Evolutionary conservation across 2,329 filamentous ascomycete genomes (phyloP).

Genomic region (Pseudopyricularia cyperi): DNA sequence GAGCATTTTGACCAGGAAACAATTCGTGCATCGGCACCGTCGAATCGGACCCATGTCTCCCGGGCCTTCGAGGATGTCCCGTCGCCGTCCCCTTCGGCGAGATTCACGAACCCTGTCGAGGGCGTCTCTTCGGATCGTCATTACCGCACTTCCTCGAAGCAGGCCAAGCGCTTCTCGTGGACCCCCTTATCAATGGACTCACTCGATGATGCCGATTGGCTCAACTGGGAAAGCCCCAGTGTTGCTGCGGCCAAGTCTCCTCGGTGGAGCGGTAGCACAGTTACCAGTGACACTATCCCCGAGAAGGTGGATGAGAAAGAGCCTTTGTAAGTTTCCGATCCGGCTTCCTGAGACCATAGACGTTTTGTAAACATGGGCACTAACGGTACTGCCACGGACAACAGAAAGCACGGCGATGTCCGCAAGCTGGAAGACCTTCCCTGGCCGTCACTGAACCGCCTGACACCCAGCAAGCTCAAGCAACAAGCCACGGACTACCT

Average conservation of each 20-base stretch:
- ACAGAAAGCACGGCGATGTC: neutral
- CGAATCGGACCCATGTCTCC: constrained; percentile 26
- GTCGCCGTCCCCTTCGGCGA: constrained; percentile 10
- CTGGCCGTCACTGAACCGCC: constrained; percentile 54
- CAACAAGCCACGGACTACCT: constrained; percentile 75
- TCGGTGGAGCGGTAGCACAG: constrained; percentile 51
- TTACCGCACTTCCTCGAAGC: constrained; percentile 19
- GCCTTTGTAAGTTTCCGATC: constrained; percentile 29
- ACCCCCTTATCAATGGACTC: constrained; percentile 43
- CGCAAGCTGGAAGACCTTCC: constrained; percentile 40
- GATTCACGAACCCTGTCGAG: constrained; percentile 12
- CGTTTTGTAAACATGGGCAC: neutral
- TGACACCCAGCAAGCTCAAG: constrained; percentile 66
- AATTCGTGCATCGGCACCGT: constrained; percentile 26
- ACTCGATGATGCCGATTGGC: constrained; percentile 50
- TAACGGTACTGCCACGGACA: neutral
- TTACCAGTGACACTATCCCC: constrained; percentile 32
- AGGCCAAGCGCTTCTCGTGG: constrained; percentile 45
- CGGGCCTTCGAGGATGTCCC: constrained; percentile 24
- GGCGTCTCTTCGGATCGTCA: constrained; percentile 7
- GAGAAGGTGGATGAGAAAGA: constrained; percentile 33
- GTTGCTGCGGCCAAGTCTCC: constrained; percentile 29
- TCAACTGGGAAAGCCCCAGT: constrained; percentile 47
- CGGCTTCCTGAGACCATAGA: constrained; percentile 4
- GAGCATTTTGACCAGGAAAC: constrained; percentile 27